These are phyloP conservation scores for Zelonia costaricensis DNA, from an alignment of 208 protist genomes.

Conservation along the genomic window DNA sequence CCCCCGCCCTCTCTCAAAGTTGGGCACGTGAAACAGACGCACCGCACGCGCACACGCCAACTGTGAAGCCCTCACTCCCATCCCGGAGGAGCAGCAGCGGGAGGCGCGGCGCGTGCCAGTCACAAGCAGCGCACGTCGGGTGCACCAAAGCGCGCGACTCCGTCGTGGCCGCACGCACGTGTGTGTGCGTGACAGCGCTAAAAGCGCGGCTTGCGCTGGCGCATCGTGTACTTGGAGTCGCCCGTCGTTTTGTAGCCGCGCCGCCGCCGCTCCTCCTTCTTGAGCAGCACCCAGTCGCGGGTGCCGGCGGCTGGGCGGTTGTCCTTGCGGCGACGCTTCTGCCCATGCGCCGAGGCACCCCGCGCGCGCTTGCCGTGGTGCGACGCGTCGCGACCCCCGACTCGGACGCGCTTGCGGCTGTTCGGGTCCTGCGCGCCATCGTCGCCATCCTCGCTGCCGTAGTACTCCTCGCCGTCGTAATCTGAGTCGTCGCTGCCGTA, in stretches of 20 bases:
- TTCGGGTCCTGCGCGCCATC: conserved; percentile 18
- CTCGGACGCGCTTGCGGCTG: conserved; percentile 37
- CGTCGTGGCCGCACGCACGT: too few species aligned
- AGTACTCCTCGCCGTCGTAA: conserved; percentile 36
- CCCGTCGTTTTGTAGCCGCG: conserved; percentile 90
- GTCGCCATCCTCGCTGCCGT: conserved; percentile 24
- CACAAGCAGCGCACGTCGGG: too few species aligned
- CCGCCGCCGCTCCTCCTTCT: conserved; percentile 95
- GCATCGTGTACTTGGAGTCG: conserved; percentile 97
- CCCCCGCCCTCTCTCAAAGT: too few species aligned
- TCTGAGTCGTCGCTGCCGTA: conserved; percentile 16
- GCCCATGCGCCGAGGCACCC: conserved; percentile 18
- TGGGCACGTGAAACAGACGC: too few species aligned
- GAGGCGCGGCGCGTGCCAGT: too few species aligned
- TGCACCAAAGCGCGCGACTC: too few species aligned
- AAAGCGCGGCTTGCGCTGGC: conserved; percentile 89
- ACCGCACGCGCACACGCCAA: too few species aligned
- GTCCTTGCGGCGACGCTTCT: conserved; percentile 62
- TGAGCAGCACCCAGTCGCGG: conserved; percentile 95
- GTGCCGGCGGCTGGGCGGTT: conserved; percentile 75
- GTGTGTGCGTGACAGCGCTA: too few species aligned
- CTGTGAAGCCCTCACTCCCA: too few species aligned
- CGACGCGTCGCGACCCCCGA: conserved; percentile 39
- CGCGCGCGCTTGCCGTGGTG: conserved; percentile 49
- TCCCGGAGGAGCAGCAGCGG: too few species aligned